Evolutionary conservation across 2,329 filamentous ascomycete genomes (phyloP), one percentile per base, ranked within the genome.

Genomic region (Rutstroemia sp.): DNA sequence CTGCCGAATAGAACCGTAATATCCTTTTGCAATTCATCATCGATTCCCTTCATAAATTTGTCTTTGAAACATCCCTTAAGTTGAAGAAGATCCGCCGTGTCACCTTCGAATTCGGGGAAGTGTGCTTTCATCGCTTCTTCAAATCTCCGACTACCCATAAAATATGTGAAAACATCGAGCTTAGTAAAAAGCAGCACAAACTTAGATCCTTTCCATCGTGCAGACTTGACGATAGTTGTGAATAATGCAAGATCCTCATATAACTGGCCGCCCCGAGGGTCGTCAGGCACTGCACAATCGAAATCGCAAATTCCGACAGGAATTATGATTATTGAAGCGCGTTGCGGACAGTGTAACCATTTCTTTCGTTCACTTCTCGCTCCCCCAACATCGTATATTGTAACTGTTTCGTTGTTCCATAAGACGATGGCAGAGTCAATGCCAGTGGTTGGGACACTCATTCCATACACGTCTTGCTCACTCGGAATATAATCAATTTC

Each of bases 121-220:
- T 5, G 14, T 5, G 3, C 5, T 39, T 39, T 37, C 10, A 50
- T 21, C 3, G 45, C 12, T n/a, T 23, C 9, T 23, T 25, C 9
- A 23, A 48, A 48, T 7, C 4, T n/a, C 16, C 5, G 6, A 23
- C 8, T 34, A 14, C 16, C 4, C 45, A 56, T 42, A 19, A 12
- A 30, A 60, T 61, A 14, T 51, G 60, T 54, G 16, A 50, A 25
- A 23, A 37, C 30, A 21, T 39, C 48, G 38, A 50, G n/a, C 48
- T 50, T 50, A 17, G 48, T 50, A 12, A 50, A 50, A 5, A 50
- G n/a, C 9, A 50, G 23, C 9, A 50, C 19, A 17, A 14, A 50
- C n/a, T 50, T 37, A 4, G 48, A 12, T 6, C 17, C 17, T 12
- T 12, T 7, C 30, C 27, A 39, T 17, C 7, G 1, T 37, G 3